Conservation (phyloP, 2,329 filamentous ascomycete species). For the Chaetomium sp. region DNA sequence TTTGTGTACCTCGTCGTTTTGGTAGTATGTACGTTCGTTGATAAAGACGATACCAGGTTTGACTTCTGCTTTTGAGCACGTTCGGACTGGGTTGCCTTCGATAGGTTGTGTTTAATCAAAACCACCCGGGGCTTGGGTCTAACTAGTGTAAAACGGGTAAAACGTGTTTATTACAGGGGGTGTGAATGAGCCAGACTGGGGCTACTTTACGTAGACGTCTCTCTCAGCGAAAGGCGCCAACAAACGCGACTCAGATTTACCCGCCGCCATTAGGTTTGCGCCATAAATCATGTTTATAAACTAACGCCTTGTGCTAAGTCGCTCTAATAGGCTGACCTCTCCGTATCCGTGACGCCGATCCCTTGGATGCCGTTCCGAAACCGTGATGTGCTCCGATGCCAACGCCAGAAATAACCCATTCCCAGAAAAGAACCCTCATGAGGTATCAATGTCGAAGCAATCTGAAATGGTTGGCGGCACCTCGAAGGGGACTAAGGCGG, state of each 20-base stretch:
- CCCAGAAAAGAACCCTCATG: neutral
- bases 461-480: neutral
- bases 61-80: too few species aligned
- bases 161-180: neutral
- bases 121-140: neutral
- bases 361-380: neutral
- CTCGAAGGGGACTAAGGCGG: neutral
- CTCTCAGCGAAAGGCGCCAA: neutral
- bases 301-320: neutral
- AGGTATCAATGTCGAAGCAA: neutral
- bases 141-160: neutral
- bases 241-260: neutral
- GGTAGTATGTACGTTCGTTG: neutral
- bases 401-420: conserved; percentile 16
- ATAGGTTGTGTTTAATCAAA: neutral
- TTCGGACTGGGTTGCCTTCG: too few species aligned
- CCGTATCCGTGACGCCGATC: neutral
- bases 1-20: too few species aligned
- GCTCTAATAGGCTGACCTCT: neutral
- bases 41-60: neutral
- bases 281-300: neutral
- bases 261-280: neutral
- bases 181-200: too few species aligned
- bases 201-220: too few species aligned
- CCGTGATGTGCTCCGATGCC: neutral